Evolutionary conservation across 164 flowering plant genomes (phyloP), one percentile per base, ranked within the genome.

Genomic region (Vitis rotundifolia): DNA sequence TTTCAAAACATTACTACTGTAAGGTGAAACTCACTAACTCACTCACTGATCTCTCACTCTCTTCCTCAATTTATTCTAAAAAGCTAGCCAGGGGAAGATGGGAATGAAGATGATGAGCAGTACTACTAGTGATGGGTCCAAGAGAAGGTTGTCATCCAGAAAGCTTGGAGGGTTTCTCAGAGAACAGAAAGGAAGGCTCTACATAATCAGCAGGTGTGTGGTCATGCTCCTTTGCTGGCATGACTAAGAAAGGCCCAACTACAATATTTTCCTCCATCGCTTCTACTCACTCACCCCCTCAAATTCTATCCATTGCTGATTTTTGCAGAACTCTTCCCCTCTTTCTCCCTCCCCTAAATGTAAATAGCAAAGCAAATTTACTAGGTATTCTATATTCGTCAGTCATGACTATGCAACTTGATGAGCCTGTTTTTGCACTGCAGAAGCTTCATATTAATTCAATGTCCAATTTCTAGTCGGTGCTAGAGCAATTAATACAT

Each of bases 161-260:
- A 74, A 57, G 67, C 78, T 83, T 14, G 87, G 89, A 63, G 82
- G 85, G 56, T 83, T 78, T 63, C 68, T 86, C 15, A 83, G 68
- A 51, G 74, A 86, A 59, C 89, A 83, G 29, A 86, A 82, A 56
- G 87, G 84, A 59, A 86, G 87, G 73, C 77, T 86, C 1, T 86
- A 86, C 80, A 83, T 86, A 3, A 77, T 86, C 54, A 76, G 83
- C 49, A 82, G 87, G 74, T 86, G 89, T 64, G 77, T 86, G 9
- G 83, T 86, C 53, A 78, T 86, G 83, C 85, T 86, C 48, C 83
- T 86, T 13, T 83, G 87, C 69, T 86, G 85, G 84, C 84, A 86
- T 49, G 87, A 85, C 67, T 85, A 61, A 66, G 5, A 3, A 37
- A 37, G 44, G 3, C 44, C 7, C 44, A 3, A 37, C 44, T 37